Evolutionary conservation across 2,329 filamentous ascomycete genomes (phyloP).

Genomic region (Neonectria faginata): DNA sequence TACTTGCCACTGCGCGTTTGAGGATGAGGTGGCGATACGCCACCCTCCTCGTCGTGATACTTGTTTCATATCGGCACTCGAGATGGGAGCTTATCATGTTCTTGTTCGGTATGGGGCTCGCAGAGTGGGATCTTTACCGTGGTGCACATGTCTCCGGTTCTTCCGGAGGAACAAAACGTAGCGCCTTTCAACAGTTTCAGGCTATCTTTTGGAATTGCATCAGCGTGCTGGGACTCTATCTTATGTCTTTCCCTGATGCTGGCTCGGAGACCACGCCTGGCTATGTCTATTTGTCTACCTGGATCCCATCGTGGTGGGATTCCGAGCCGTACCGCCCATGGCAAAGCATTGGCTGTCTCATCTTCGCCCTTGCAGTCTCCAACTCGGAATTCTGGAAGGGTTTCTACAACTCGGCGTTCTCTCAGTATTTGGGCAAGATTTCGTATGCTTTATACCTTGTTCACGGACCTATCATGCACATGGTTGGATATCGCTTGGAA

Average conservation of each 20-base stretch:
- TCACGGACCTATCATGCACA: conserved; percentile 67
- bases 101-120: conserved; percentile 64
- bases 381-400: conserved; percentile 60
- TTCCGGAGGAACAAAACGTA: conserved; percentile 31
- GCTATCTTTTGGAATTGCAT: conserved; percentile 53
- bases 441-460: conserved; percentile 72
- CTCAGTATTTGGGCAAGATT: conserved; percentile 71
- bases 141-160: conserved; percentile 55
- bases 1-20: conserved; percentile 63
- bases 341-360: conserved; percentile 64
- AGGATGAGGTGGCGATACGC: conserved; percentile 56
- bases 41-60: conserved; percentile 56
- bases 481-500: conserved; percentile 64
- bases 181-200: conserved; percentile 20
- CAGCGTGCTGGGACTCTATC: conserved; percentile 64
- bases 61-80: conserved; percentile 60
- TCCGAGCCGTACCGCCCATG: conserved; percentile 66
- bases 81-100: conserved; percentile 69
- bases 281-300: conserved; percentile 60
- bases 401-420: conserved; percentile 60
- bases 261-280: conserved; percentile 62
- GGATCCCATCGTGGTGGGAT: conserved; percentile 62
- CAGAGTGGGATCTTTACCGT: conserved; percentile 65
- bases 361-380: conserved; percentile 64
- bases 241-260: conserved; percentile 56